Evolutionary conservation across 345 rosid species (phyloP).

Genomic region (Acer saccharum): DNA sequence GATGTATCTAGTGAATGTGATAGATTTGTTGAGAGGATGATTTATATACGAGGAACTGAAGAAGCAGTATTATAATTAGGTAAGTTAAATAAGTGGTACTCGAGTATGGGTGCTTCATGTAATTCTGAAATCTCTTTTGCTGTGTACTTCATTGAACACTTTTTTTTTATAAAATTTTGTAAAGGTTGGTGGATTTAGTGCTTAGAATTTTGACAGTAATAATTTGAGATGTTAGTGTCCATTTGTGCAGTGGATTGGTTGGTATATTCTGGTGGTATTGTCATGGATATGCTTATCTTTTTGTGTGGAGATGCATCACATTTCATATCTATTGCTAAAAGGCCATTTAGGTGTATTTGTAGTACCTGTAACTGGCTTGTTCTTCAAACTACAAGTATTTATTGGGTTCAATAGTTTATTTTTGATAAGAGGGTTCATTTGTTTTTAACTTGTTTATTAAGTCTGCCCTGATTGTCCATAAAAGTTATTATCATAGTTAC

Average conservation of each 20-base stretch:
- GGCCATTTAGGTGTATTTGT: background rate
- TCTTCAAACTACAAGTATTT: background rate
- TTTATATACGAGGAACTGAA: background rate
- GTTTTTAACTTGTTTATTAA: conserved; percentile 2
- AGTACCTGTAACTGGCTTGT: background rate
- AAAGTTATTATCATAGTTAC: background rate
- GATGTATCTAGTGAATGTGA: background rate
- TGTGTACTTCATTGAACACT: background rate
- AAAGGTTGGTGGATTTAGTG: background rate
- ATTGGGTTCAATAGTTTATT: background rate
- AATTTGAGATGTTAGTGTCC: background rate
- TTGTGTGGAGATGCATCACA: background rate
- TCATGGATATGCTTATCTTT: background rate
- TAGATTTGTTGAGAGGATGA: background rate
- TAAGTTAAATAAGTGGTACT: background rate
- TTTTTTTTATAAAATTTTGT: background rate
- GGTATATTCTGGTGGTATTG: background rate
- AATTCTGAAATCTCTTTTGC: background rate
- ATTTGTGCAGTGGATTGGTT: background rate
- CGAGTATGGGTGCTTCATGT: background rate
- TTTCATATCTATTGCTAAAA: background rate
- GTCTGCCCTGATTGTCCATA: background rate
- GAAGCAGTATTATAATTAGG: background rate
- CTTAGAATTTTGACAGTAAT: background rate
- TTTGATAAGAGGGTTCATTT: background rate